Base-by-base conservation (phyloP, 192 early-diverging fungal genomes). In the Podila clonocystis region DNA sequence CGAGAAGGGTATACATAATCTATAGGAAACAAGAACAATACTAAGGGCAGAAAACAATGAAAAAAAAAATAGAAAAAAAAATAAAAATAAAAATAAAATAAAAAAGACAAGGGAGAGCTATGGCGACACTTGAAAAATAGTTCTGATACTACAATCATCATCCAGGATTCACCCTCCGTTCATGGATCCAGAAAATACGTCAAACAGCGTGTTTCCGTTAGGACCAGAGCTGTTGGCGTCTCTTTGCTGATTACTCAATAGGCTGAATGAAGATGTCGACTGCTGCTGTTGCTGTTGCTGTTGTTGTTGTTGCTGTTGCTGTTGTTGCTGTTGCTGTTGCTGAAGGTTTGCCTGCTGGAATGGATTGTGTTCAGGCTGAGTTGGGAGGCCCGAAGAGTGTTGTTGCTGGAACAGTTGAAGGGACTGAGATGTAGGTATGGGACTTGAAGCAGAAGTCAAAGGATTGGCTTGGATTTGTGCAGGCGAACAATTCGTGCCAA, bases 381-480 rank as follows among this genome's bases (percentile, higher is more conserved):
- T 20, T 58, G 17, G 28, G 11, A 29, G 9, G 29, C 17, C 33
- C 17, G 22, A 29, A 12, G 48, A 58, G 11, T 79, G 76, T 29
- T 79, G 76, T 26, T 80, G 70, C 5, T 80, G 77, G 6, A 38
- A 36, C 28, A 49, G 49, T 50, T 65, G 63, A 20, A 17, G 28
- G 3, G 17, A 12, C 59, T 30, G 29, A 6, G 30, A 26, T 6
- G 30, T 30, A 1, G 30, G 30, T 19, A 28, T 19, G 29, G 34
- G 59, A 34, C 30, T 33, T 20, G 17, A 30, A 26, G 26, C 17
- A 29, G 12, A 5, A 6, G 58, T 31, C 19, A 33, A 61, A 19
- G 59, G 30, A 17, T 20, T 26, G 3, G 59, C 22, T 61, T 19
- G 17, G 59, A 61, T 33, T 17, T 33, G 28, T 5, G 26, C 59